Conservation (phyloP, 2,329 filamentous ascomycete genomes). For the Tolypocladium paradoxum region DNA sequence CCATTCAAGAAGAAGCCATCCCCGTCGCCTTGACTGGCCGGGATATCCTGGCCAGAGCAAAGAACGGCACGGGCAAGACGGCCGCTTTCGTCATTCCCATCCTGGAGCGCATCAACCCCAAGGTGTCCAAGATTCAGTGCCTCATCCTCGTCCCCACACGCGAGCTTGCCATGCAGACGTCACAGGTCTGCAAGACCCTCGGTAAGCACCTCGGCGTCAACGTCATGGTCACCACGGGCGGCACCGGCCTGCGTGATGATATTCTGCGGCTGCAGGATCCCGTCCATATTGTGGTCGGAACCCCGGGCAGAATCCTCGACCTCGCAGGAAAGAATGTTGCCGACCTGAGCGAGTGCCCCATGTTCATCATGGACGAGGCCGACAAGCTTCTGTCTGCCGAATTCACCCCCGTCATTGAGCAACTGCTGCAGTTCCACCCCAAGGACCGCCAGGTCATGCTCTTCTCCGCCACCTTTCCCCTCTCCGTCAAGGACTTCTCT, state of each 20-base stretch:
- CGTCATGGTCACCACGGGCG: conserved; percentile 98
- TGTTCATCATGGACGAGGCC: conserved; percentile 99
- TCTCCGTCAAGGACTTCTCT: conserved; percentile 95
- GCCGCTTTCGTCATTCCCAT: conserved; percentile 95
- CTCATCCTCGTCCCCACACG: conserved; percentile 92
- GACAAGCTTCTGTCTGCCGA: conserved; percentile 95
- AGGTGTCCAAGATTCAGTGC: conserved; percentile 91
- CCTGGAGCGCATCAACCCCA: conserved; percentile 91
- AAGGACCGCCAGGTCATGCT: conserved; percentile 99
- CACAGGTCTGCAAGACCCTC: conserved; percentile 96
- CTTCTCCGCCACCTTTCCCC: conserved; percentile 93
- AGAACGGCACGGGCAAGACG: conserved; percentile 98
- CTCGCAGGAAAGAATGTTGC: conserved; percentile 93
- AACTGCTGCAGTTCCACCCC: conserved; percentile 87
- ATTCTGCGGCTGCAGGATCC: conserved; percentile 90
- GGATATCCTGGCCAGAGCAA: conserved; percentile 91
- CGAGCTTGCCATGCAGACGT: conserved; percentile 95
- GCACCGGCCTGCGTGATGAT: conserved; percentile 89
- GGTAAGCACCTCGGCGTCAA: conserved; percentile 96
- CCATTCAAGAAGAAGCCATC: conserved; percentile 98
- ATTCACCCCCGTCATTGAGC: conserved; percentile 95
- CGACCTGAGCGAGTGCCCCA: conserved; percentile 89
- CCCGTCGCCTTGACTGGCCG: conserved; percentile 90
- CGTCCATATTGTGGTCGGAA: conserved; percentile 96
- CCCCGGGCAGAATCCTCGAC: conserved; percentile 91